These are phyloP conservation scores for Chaetomiaceae sp. DNA, from an alignment of 2,329 filamentous ascomycete genomes.

Conservation along the genomic window DNA sequence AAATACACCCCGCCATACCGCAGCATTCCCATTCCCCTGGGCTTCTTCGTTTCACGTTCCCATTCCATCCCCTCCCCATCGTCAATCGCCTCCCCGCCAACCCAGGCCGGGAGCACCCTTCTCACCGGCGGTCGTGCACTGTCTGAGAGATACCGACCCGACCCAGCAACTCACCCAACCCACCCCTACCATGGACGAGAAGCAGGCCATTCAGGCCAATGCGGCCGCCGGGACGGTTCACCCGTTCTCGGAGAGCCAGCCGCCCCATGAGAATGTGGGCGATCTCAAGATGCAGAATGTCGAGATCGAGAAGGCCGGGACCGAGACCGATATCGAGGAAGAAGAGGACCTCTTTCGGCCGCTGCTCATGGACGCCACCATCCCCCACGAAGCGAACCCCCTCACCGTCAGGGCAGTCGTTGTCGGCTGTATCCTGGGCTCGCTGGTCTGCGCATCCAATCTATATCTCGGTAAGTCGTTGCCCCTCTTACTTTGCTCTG, in stretches of 20 bases:
- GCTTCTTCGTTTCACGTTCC: neutral
- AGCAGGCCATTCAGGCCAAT: conserved; percentile 18
- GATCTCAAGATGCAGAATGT: conserved; percentile 22
- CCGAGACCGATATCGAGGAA: conserved; percentile 25
- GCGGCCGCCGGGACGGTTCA: conserved; percentile 20
- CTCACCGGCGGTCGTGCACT: neutral
- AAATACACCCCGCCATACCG: conserved; percentile 6
- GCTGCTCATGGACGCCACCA: conserved; percentile 34
- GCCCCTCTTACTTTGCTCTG: neutral
- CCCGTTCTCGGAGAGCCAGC: conserved; percentile 26
- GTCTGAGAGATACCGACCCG: neutral
- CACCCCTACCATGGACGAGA: conserved; percentile 24
- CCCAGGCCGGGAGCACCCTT: conserved; percentile 1
- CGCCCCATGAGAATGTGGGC: conserved; percentile 20
- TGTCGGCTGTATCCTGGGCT: conserved; percentile 49
- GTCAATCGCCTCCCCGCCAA: neutral
- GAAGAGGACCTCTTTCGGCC: conserved; percentile 40
- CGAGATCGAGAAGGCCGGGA: conserved; percentile 31
- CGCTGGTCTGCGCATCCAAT: conserved; percentile 54
- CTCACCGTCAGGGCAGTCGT: conserved; percentile 50
- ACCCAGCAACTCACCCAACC: too few relatives aligned
- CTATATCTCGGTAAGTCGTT: conserved; percentile 50
- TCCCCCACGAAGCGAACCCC: conserved; percentile 37
- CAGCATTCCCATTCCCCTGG: neutral
- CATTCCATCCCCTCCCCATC: neutral